These are phyloP conservation scores for Russula compacta DNA, from an alignment of 768 basidiomycete genomes.

Conservation along the genomic window DNA sequence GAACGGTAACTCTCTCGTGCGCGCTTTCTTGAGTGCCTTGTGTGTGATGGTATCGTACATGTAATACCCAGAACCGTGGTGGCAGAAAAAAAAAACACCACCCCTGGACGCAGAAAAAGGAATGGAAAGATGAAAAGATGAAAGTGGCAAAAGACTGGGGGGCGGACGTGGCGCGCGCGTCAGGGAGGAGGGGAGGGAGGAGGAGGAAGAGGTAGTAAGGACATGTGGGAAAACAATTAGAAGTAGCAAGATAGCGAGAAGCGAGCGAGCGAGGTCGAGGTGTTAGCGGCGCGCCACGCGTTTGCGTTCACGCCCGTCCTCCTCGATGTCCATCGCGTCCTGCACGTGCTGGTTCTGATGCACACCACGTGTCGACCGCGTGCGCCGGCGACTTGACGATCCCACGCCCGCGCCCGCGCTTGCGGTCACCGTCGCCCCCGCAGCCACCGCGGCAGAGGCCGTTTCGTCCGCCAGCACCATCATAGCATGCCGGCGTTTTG, in stretches of 20 bases:
- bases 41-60: constrained; percentile 11
- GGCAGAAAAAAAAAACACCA: not conserved
- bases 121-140: not conserved
- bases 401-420: constrained; percentile 30
- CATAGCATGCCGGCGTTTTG: constrained; percentile 68
- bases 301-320: constrained; percentile 68
- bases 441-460: constrained; percentile 26
- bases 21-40: not conserved
- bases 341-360: constrained; percentile 36
- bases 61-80: constrained; percentile 8
- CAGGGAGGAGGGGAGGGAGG: not conserved
- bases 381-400: constrained; percentile 42
- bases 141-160: not conserved
- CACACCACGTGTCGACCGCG: constrained; percentile 39
- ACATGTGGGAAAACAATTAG: not conserved
- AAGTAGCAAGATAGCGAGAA: not conserved
- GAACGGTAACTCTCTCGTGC: constrained; percentile 2
- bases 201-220: not conserved
- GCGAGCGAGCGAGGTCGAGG: not conserved
- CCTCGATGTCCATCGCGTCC: constrained; percentile 62
- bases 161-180: not conserved
- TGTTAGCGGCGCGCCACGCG: constrained; percentile 55
- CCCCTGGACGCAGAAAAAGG: not conserved
- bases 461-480: constrained; percentile 66
- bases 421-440: constrained; percentile 23